Evolutionary conservation across 2,329 filamentous ascomycete species (phyloP), one percentile per base, ranked within the genome.

Genomic region (Trichoderma brevicompactum): DNA sequence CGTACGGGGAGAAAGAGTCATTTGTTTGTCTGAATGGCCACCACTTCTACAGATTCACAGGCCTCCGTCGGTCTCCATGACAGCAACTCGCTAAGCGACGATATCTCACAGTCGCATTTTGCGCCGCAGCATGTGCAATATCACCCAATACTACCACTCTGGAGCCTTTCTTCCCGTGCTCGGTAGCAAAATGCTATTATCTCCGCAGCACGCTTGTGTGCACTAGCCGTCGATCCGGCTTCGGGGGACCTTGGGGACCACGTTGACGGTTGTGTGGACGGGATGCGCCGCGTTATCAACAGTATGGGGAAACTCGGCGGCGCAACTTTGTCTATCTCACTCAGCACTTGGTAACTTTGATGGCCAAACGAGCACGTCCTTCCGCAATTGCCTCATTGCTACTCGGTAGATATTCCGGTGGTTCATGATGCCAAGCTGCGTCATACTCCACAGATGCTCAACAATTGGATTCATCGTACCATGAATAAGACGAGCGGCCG

Each of bases 211-310:
- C 60, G 49, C 60, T 63, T 63, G 40, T 54, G 43, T 38, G 49
- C 50, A 49, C 60, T 63, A 63, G 60, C 60, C 49, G 60, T 63
- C 60, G 60, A 63, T 63, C 60, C 49, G 60, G 60, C 59, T 53
- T 62, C 23, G 59, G 59, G 59, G 23, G 59, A 53, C 59, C 23
- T 28, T 28, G 23, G 23, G 23, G 23, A 28, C 23, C 60, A 63
- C 60, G 60, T 63, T 63, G 60, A n/a, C 49, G 32, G 40, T 63
- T 54, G 60, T 54, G 60, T 63, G 60, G 60, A 63, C 60, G 60
- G 49, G 60, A 63, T 63, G 60, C 60, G 60, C 60, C 60, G 60
- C 28, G 23, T 54, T 49, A 32, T 15, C 7, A 17, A 49, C n/a
- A 44, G 23, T 38, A 63, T 63, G 60, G 49, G 48, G 50, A 53